These are phyloP conservation scores for Abrus precatorius DNA, from an alignment of 306 rosid species.

Conservation along the genomic window DNA sequence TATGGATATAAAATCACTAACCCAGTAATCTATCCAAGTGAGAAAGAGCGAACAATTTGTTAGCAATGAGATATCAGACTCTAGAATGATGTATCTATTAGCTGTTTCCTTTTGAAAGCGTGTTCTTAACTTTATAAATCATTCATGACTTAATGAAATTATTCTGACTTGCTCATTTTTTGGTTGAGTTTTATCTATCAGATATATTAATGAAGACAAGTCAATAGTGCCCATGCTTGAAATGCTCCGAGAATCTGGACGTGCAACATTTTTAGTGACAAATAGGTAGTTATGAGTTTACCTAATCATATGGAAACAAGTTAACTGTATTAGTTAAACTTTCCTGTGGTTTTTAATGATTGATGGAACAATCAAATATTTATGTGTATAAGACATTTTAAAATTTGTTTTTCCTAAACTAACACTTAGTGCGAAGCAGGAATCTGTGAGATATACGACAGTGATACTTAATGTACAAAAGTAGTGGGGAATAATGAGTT, in stretches of 20 bases:
- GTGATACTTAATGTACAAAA: not conserved
- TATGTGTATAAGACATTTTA: not conserved
- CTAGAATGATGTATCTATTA: not conserved
- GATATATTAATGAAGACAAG: conserved; percentile 85
- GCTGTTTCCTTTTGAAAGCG: conserved; percentile 33
- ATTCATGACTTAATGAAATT: conserved; percentile 26
- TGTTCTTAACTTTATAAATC: conserved; percentile 35
- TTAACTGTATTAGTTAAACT: not conserved
- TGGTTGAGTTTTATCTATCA: conserved; percentile 49
- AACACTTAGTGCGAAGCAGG: not conserved
- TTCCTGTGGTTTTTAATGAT: conserved; percentile 30
- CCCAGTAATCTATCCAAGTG: conserved; percentile 6
- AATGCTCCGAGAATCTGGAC: conserved; percentile 94
- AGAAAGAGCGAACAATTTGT: conserved; percentile 31
- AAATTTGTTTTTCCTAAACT: not conserved
- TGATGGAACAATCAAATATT: conserved; percentile 36
- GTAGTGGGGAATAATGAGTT: conserved; percentile 1
- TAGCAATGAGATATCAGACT: not conserved
- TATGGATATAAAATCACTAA: conserved; percentile 46
- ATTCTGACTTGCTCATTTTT: conserved; percentile 33
- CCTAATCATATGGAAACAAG: conserved; percentile 18
- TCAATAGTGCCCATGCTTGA: conserved; percentile 92
- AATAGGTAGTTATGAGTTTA: conserved; percentile 71
- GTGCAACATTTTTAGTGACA: conserved; percentile 94
- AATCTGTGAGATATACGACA: not conserved